Base-by-base conservation (phyloP, 164 flowering plant species). In the Vitis vinifera region DNA sequence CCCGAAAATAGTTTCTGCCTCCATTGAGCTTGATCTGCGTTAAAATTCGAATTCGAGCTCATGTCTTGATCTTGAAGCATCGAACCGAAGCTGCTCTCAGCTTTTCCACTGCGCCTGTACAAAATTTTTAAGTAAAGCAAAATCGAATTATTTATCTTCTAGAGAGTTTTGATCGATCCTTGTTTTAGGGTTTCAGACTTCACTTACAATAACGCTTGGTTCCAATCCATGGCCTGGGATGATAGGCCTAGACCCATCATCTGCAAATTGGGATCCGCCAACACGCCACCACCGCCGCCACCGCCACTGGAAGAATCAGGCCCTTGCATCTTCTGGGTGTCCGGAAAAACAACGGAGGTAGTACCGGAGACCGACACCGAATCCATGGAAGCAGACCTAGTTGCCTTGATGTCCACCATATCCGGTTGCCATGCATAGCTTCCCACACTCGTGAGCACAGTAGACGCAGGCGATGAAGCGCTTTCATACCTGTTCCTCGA, bases 231-330 rank as follows among this genome's bases (percentile, higher is more conserved):
- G 51, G 84, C 53, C 65, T 78, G 88, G 8, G 84, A 76, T 23
- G 89, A 76, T 44, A 86, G 86, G 14, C 92, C 89, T 59, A 89
- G 76, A 12, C 85, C 84, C 84, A 87, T 83, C 78, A 82, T 74
- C 10, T 86, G 88, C 69, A 86, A 74, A 63, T 72, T 73, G 10
- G 85, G 55, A 62, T 73, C 78, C 19, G 23, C 31, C 52, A 69
- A 49, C 11, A 16, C 8, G 44, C 65, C 50, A 37, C 69, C 10
- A 55, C 4, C 17, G 51, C 23, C 15, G 68, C 62, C 15, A 13
- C 51, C 11, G 44, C 44, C 63, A 7, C 50, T 62, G 7, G 52
- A 30, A 14, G 66, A 58, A 17, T 61, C 62, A 13, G 52, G 27
- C 0, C 27, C 51, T 59, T 72, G 73, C 17, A 70, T 71, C 73